Evolutionary conservation across 768 basidiomycete species (phyloP), one percentile per base, ranked within the genome.

Genomic region (Steccherinum ochraceum): DNA sequence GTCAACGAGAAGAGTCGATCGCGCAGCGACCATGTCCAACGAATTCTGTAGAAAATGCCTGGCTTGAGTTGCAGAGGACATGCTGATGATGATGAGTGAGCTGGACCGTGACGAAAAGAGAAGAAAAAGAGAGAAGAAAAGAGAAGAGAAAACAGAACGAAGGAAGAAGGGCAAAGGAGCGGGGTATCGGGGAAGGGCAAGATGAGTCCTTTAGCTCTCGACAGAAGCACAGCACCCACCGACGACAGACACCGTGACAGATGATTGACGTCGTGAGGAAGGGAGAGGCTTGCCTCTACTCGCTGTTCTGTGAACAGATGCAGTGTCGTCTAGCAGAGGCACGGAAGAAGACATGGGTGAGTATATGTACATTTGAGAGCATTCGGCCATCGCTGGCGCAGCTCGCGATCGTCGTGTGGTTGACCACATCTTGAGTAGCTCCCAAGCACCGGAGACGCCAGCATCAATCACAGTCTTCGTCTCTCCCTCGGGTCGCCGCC

Each of bases 1-100:
- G 45, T 55, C 59, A 46, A 57, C 57, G 48, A 46, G 53, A 54
- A 58, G 56, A 18, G 41, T 23, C 54, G 63, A 58, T 54, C 63
- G 63, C 63, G 60, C 63, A 56, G 63, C 63, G 61, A 58, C 60
- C 59, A 64, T 55, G 49, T 58, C 56, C 46, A 57, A 50, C 40
- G 61, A 60, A 45, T 60, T 57, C 56, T 62, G 54, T 48, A 55
- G 54, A 26, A 60, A 58, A 54, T 58, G 56, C 52, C 54, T 54
- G 42, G 42, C 43, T 43, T 43, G 7, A 45, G 55, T 49, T 24
- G 58, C 48, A 20, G 46, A 57, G 49, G 59, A 54, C 58, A 59
- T 61, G 46, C 54, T 59, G 52, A 55, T 24, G 39, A 42, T 7
- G 10, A 43, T 10, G 41, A 43, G 19, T 10, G 18, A 23, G 18